These are phyloP conservation scores for Baorangia bicolor DNA, from an alignment of 768 basidiomycete species.

Conservation along the genomic window DNA sequence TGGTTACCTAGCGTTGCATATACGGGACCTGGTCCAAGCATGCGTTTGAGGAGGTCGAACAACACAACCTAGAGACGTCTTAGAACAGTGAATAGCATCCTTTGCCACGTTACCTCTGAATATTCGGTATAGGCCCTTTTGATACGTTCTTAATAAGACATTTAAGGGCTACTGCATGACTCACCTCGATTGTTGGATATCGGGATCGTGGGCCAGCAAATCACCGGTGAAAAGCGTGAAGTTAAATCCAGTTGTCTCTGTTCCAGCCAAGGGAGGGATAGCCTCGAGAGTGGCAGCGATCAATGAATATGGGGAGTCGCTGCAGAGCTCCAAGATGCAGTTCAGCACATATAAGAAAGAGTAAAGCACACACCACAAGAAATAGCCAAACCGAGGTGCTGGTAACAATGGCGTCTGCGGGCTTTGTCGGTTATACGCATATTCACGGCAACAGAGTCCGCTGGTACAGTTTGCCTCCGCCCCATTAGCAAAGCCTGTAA, in stretches of 20 bases:
- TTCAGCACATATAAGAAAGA: neutral
- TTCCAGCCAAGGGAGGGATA: conserved; percentile 65
- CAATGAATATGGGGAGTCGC: conserved; percentile 66
- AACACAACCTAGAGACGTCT: conserved; percentile 48
- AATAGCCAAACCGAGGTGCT: conserved; percentile 70
- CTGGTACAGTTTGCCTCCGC: conserved; percentile 72
- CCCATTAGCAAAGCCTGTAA: conserved; percentile 62
- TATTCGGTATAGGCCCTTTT: conserved; percentile 62
- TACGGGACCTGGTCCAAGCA: conserved; percentile 65
- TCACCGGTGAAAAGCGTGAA: conserved; percentile 75
- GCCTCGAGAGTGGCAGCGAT: conserved; percentile 59
- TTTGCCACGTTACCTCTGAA: conserved; percentile 47
- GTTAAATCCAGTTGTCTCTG: conserved; percentile 57
- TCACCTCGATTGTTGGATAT: conserved; percentile 61
- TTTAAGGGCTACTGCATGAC: conserved; percentile 8
- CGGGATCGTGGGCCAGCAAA: conserved; percentile 68
- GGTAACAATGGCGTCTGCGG: conserved; percentile 51
- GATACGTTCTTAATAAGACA: neutral
- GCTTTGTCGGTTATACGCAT: conserved; percentile 48
- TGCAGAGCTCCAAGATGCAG: conserved; percentile 14
- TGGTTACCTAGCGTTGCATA: conserved; percentile 79
- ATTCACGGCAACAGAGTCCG: conserved; percentile 63
- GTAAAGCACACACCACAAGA: conserved; percentile 43
- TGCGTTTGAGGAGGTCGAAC: conserved; percentile 63
- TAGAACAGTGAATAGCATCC: neutral